A percentile compares a stretch with the other conserved stretches of the same genome.
Evolutionary conservation across 768 basidiomycete species (phyloP).

Genomic region (Boletus sensibilis): DNA sequence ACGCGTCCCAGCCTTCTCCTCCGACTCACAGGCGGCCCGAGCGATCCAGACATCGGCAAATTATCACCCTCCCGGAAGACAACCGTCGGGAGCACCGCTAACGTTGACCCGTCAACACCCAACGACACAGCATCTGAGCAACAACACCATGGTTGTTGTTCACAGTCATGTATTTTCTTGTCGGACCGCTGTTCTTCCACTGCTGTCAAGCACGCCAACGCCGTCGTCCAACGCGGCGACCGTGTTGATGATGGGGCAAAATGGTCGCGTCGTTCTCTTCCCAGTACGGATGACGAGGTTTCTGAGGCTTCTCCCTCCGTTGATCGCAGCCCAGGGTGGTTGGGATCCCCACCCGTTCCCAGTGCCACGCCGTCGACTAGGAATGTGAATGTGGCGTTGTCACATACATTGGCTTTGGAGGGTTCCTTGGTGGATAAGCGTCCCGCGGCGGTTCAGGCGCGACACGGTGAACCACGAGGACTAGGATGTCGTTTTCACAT

Average conservation of each 20-base stretch:
- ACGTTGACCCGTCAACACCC: not conserved
- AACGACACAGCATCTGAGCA: not conserved
- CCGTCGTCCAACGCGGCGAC: not conserved
- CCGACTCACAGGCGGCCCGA: conserved; percentile 2
- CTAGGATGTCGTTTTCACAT: no score
- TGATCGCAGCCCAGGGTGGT: not conserved
- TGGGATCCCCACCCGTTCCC: not conserved
- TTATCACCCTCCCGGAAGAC: not conserved
- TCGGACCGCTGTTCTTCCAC: not conserved
- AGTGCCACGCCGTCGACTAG: not conserved
- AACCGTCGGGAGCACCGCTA: not conserved
- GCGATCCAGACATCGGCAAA: not conserved
- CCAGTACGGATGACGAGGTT: not conserved
- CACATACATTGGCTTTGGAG: not conserved
- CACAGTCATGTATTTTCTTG: not conserved
- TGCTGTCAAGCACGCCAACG: not conserved
- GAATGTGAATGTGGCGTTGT: not conserved
- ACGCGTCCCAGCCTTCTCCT: not conserved
- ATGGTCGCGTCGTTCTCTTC: not conserved
- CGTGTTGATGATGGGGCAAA: not conserved
- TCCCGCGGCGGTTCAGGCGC: not conserved
- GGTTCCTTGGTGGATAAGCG: not conserved
- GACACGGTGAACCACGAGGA: not conserved
- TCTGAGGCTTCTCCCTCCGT: not conserved
- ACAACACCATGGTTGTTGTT: not conserved